phyloP scores from a whole-genome alignment of 2,329 filamentous ascomycete species.

The Monilinia fructicola region DNA sequence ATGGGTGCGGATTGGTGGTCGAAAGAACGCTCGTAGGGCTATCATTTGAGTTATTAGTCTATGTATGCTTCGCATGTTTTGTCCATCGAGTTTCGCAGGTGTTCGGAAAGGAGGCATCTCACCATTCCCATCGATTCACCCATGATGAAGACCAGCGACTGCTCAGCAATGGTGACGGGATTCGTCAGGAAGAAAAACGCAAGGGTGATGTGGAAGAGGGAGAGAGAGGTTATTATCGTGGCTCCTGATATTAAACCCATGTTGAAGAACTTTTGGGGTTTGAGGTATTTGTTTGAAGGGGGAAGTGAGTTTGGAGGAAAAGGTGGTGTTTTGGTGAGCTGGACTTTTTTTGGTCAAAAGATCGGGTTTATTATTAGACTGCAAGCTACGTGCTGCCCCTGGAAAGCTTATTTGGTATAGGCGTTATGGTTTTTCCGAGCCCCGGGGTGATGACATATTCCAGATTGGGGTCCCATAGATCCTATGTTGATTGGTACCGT shows the following conservation, averaged over 20 bases:
- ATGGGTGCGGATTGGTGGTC: slow-evolving; percentile 67
- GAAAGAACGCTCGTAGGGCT: slow-evolving; percentile 68
- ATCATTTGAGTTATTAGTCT: slow-evolving; percentile 21
- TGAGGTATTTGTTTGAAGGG: not conserved
- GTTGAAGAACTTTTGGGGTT: slow-evolving; percentile 29
- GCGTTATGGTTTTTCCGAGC: slow-evolving; percentile 17
- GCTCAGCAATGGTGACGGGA: slow-evolving; percentile 71
- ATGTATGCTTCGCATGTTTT: too few relatives aligned
- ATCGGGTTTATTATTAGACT: not conserved
- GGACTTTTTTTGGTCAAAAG: slow-evolving; percentile 15
- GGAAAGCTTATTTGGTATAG: slow-evolving; percentile 21
- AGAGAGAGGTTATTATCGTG: slow-evolving; percentile 77
- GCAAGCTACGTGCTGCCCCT: not conserved
- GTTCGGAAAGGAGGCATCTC: slow-evolving; percentile 37
- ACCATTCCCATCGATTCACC: slow-evolving; percentile 84
- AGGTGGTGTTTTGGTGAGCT: slow-evolving; percentile 3
- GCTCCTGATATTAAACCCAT: slow-evolving; percentile 83
- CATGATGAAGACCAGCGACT: slow-evolving; percentile 76
- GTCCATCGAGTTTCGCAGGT: not conserved
- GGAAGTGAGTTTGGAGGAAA: not conserved
- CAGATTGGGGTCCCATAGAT: too few relatives aligned
- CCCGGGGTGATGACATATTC: not conserved
- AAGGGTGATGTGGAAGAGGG: slow-evolving; percentile 80
- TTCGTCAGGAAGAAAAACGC: slow-evolving; percentile 80
- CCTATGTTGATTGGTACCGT: too few relatives aligned